Conservation (phyloP, 257 asterid species). For the Solanum lycopersicoides region DNA sequence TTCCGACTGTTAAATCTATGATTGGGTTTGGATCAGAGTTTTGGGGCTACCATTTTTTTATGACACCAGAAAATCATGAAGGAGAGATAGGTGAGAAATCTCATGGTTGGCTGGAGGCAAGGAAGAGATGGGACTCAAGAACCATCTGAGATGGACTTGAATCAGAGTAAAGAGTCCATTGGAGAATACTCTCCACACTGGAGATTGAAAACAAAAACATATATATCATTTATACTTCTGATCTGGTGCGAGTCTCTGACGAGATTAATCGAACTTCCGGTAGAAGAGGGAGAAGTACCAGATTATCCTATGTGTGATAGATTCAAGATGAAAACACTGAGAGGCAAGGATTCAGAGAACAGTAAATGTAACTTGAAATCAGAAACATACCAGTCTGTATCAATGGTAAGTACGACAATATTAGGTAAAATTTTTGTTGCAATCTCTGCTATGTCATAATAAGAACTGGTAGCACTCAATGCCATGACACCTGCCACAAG, state of each 20-base stretch:
- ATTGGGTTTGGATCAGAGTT: background rate
- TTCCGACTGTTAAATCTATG: background rate
- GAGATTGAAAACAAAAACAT: background rate
- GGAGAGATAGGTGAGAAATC: background rate
- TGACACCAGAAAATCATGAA: background rate
- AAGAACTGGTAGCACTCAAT: slow-evolving; percentile 80
- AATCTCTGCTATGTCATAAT: slow-evolving; percentile 84
- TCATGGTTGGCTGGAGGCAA: background rate
- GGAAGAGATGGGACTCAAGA: background rate
- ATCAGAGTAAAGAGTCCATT: background rate
- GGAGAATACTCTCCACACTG: background rate
- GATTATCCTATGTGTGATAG: background rate
- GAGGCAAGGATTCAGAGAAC: background rate
- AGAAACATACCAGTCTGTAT: slow-evolving; percentile 74
- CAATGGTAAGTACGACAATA: slow-evolving; percentile 78
- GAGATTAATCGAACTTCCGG: background rate
- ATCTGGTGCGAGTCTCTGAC: background rate
- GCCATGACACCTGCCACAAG: slow-evolving; percentile 81
- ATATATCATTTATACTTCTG: background rate
- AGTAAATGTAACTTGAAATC: background rate
- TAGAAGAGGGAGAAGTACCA: background rate
- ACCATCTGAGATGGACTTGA: background rate
- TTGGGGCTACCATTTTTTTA: background rate
- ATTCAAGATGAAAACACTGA: background rate
- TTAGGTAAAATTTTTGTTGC: slow-evolving; percentile 88